Conservation (phyloP, 768 basidiomycete species). For the Boletus bicolor region DNA sequence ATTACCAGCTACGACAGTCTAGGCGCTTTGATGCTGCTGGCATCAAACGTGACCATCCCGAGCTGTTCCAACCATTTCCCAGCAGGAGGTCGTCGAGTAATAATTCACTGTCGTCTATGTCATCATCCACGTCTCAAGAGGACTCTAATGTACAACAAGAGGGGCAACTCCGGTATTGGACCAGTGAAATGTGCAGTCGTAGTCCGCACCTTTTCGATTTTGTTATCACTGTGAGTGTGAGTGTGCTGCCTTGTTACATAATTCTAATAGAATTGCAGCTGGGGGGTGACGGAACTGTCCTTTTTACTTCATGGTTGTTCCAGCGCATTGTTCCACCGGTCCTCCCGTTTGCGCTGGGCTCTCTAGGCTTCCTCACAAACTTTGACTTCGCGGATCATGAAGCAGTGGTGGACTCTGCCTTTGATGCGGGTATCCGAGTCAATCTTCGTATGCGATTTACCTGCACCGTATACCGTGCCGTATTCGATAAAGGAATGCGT, state of each 20-base stretch:
- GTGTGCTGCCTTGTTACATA: neutral
- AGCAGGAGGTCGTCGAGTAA: constrained; percentile 70
- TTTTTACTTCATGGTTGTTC: constrained; percentile 99
- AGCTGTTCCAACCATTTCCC: constrained; percentile 78
- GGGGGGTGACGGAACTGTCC: constrained; percentile 96
- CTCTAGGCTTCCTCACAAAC: constrained; percentile 95
- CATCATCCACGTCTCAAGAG: constrained; percentile 43
- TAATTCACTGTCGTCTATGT: constrained; percentile 56
- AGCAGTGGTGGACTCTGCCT: constrained; percentile 78
- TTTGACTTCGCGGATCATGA: constrained; percentile 90
- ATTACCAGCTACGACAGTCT: constrained; percentile 83
- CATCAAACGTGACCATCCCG: constrained; percentile 80
- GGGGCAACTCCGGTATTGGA: constrained; percentile 97
- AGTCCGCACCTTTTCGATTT: constrained; percentile 96
- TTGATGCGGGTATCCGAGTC: constrained; percentile 92
- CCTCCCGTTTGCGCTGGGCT: constrained; percentile 94
- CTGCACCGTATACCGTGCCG: constrained; percentile 94
- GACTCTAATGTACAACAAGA: constrained; percentile 48
- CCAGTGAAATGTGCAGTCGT: constrained; percentile 88
- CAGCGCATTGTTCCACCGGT: constrained; percentile 99
- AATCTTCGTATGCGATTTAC: constrained; percentile 99
- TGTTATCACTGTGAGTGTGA: constrained; percentile 81
- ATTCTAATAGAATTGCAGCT: constrained; percentile 50
- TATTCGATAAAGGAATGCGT: constrained; percentile 64
- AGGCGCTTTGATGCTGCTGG: constrained; percentile 93